Conservation (phyloP, 2,329 filamentous ascomycete species). For the Coleophoma cylindrospora region DNA sequence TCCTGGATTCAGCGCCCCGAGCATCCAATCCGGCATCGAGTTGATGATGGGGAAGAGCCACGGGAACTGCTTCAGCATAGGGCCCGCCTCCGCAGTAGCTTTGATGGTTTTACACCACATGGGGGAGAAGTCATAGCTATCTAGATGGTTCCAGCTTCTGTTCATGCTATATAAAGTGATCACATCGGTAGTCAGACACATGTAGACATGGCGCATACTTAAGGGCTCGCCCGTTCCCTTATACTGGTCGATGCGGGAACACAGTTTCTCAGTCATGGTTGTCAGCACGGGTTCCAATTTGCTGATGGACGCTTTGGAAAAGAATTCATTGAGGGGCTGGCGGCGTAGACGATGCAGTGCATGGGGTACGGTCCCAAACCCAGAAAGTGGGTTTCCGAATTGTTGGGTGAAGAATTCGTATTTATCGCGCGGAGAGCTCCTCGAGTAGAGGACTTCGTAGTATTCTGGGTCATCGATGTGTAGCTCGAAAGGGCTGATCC, state of each 20-base stretch:
- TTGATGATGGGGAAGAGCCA: constrained; percentile 9
- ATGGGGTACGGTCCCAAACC: constrained; percentile 6
- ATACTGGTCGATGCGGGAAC: constrained; percentile 12
- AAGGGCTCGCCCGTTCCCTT: constrained; percentile 5
- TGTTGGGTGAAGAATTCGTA: constrained; percentile 2
- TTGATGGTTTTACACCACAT: constrained; percentile 13
- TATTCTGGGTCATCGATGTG: constrained; percentile 21
- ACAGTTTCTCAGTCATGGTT: constrained; percentile 14
- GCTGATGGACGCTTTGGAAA: constrained; percentile 8
- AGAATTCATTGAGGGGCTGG: constrained; percentile 6
- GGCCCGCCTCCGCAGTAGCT: constrained; percentile 5
- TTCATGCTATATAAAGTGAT: constrained; percentile 25
- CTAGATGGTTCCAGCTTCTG: constrained; percentile 14
- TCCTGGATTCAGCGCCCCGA: constrained; percentile 5
- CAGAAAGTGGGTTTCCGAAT: constrained; percentile 4
- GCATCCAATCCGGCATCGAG: constrained; percentile 6
- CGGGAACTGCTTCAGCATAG: constrained; percentile 15
- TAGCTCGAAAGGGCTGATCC: constrained; percentile 21
- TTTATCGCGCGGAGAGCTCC: constrained; percentile 3
- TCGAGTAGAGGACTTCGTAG: constrained; percentile 17
- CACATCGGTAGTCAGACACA: constrained; percentile 20
- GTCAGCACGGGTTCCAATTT: constrained; percentile 13
- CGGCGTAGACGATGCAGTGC: constrained; percentile 8
- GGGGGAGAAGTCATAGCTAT: constrained; percentile 15
- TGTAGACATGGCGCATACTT: constrained; percentile 10